Percentiles rank a stretch among this genome's conserved stretches.
phyloP scores from a whole-genome alignment of 2,329 filamentous ascomycete species.

The Cladosporium sp. region DNA sequence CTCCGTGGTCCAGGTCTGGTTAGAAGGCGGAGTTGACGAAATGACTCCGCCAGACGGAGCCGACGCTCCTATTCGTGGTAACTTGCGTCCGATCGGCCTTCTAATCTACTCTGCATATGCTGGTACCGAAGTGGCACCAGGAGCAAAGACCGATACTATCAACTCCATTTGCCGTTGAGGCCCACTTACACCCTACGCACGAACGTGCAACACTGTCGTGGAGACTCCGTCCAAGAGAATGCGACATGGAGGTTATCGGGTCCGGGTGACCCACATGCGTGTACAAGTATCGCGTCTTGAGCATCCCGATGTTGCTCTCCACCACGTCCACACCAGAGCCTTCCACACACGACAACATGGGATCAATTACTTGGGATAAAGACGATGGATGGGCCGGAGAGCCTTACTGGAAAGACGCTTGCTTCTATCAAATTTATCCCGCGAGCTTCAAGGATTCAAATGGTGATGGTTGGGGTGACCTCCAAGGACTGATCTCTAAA shows the following conservation, averaged over 20 bases:
- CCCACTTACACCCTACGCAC: neutral
- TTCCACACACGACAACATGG: neutral
- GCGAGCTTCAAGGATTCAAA: slow-evolving; percentile 52
- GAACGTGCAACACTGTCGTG: slow-evolving; percentile 1
- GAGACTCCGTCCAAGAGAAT: slow-evolving; percentile 2
- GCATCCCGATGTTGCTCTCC: neutral
- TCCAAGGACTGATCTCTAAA: slow-evolving; percentile 62
- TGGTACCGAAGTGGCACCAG: neutral
- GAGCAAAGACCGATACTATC: neutral
- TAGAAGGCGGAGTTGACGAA: neutral
- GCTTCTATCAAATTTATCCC: slow-evolving; percentile 49
- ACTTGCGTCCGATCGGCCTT: neutral
- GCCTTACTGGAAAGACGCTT: slow-evolving; percentile 53
- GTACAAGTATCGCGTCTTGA: neutral
- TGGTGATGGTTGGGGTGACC: slow-evolving; percentile 60
- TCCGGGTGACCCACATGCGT: neutral
- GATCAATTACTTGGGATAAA: slow-evolving; percentile 16
- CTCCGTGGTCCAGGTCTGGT: neutral
- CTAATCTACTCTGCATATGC: neutral
- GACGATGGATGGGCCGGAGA: slow-evolving; percentile 14
- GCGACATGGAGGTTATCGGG: neutral
- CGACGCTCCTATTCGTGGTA: neutral
- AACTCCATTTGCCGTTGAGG: neutral
- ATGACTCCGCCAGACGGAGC: neutral
- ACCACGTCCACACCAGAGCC: neutral